Evolutionary conservation across 371 early-diverging fungal genomes (phyloP).

Genomic region (Capniomyces stellatus): DNA sequence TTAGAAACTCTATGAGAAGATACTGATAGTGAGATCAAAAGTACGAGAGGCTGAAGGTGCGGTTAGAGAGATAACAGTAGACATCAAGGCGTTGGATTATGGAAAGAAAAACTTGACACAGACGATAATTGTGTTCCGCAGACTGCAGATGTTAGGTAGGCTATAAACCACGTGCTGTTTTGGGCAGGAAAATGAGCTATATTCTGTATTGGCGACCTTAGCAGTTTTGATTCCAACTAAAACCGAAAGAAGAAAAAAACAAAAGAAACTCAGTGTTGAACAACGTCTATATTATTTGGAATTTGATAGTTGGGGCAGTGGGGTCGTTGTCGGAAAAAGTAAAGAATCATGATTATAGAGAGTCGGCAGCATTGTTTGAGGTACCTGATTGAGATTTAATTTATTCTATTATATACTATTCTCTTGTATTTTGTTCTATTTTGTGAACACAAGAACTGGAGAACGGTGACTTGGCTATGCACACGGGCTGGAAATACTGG

Average conservation of each 20-base stretch:
- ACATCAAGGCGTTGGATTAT: constrained; percentile 82
- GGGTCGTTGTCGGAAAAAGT: not conserved
- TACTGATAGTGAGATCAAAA: constrained; percentile 65
- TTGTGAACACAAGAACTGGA: too few species aligned
- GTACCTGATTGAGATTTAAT: not conserved
- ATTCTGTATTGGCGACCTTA: too few species aligned
- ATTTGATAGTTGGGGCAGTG: not conserved
- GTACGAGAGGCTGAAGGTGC: constrained; percentile 67
- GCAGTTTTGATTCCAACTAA: too few species aligned
- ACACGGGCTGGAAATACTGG: too few species aligned
- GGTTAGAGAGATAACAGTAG: constrained; percentile 87
- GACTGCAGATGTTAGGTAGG: constrained; percentile 78
- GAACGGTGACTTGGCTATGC: too few species aligned
- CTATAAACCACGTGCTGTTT: constrained; percentile 52
- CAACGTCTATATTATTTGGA: too few species aligned
- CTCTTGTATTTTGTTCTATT: too few species aligned
- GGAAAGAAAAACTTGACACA: constrained; percentile 76
- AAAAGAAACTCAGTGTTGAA: constrained; percentile 33
- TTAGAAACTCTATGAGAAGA: constrained; percentile 53
- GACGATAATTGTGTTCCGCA: constrained; percentile 60
- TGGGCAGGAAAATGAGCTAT: too few species aligned
- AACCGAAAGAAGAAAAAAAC: too few species aligned
- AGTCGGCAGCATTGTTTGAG: not conserved
- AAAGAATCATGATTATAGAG: not conserved
- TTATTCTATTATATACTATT: too few species aligned